Conservation (phyloP, 1,139 yeast genomes). For the Suhomyces yuchorum region DNA sequence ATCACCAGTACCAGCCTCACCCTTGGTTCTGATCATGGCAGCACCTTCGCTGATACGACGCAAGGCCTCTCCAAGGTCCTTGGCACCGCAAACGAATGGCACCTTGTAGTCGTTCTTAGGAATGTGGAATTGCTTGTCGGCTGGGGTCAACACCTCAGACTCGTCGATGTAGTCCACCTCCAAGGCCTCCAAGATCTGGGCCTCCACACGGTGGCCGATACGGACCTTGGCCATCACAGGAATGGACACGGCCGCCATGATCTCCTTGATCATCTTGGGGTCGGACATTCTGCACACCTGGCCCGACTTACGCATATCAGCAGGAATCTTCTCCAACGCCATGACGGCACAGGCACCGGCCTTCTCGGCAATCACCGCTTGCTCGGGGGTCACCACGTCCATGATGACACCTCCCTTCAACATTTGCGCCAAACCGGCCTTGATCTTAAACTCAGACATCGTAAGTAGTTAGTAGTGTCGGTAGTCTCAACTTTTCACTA, state of each 20-base stretch:
- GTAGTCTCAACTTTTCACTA: not conserved
- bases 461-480: not conserved
- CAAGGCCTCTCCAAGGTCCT: constrained; percentile 81
- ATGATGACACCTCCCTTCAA: constrained; percentile 65
- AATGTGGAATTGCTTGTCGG: constrained; percentile 71
- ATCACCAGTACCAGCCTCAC: constrained; percentile 91
- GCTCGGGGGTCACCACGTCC: constrained; percentile 57
- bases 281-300: constrained; percentile 89
- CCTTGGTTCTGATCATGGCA: constrained; percentile 86
- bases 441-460: constrained; percentile 61
- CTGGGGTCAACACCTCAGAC: constrained; percentile 82
- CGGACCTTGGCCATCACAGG: constrained; percentile 90
- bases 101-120: constrained; percentile 62
- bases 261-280: constrained; percentile 76
- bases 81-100: constrained; percentile 88
- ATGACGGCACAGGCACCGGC: constrained; percentile 93
- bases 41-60: constrained; percentile 85
- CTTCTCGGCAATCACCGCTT: constrained; percentile 65
- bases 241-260: constrained; percentile 71
- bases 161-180: constrained; percentile 84
- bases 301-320: constrained; percentile 82
- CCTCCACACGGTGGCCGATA: constrained; percentile 84
- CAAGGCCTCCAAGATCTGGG: constrained; percentile 73
- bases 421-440: constrained; percentile 88
- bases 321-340: constrained; percentile 87